These are phyloP conservation scores for Lentinula guzmanii DNA, from an alignment of 768 basidiomycete species.

Conservation along the genomic window DNA sequence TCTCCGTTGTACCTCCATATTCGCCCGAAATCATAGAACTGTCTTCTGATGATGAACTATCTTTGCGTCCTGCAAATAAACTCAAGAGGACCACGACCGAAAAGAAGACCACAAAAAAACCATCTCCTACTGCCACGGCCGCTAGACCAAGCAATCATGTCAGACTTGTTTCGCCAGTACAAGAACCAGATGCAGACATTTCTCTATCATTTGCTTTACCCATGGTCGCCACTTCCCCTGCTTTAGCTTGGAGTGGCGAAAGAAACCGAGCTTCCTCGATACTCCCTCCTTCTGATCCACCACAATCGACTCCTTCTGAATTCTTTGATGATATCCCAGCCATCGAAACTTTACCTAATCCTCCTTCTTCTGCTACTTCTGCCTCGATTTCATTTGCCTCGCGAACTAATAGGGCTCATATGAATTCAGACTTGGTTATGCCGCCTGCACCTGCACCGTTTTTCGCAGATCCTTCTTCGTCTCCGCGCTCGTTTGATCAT, in stretches of 20 bases:
- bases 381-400: constrained; percentile 5
- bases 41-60: constrained; percentile 35
- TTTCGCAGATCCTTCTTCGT: constrained; percentile 18
- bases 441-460: constrained; percentile 16
- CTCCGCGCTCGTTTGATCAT: constrained; percentile 1
- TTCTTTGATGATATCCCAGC: constrained; percentile 18
- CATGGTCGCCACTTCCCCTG: constrained; percentile 13
- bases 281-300: constrained; percentile 29
- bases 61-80: constrained; percentile 21
- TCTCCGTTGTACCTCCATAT: background rate
- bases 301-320: constrained; percentile 21
- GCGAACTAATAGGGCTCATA: background rate
- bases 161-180: constrained; percentile 17
- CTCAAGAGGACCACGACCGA: constrained; percentile 15
- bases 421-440: constrained; percentile 12
- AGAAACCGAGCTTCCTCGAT: constrained; percentile 4
- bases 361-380: constrained; percentile 12
- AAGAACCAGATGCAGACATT: background rate
- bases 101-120: background rate
- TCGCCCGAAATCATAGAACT: constrained; percentile 28
- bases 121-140: constrained; percentile 8
- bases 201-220: constrained; percentile 6
- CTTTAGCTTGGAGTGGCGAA: constrained; percentile 6
- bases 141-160: constrained; percentile 19
- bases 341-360: constrained; percentile 27